Conservation (phyloP, 305 asterid species). For the Solanum aculeatissimum region DNA sequence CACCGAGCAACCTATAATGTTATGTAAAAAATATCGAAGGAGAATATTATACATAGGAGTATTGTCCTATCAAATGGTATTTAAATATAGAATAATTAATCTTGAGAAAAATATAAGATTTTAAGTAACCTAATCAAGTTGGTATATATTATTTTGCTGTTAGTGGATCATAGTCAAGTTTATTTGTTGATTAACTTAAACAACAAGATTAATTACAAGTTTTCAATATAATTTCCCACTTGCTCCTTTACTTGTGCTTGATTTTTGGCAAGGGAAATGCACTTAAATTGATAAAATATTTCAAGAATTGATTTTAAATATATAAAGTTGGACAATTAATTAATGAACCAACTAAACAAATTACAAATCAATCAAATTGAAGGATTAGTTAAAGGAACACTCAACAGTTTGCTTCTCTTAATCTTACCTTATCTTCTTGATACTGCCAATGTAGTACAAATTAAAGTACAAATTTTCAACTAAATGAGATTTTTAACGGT, state of each 20-base stretch:
- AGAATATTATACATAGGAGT: background rate
- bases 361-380: background rate
- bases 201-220: background rate
- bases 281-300: background rate
- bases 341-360: background rate
- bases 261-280: background rate
- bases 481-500: too few species aligned
- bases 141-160: background rate
- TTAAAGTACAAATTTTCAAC: background rate
- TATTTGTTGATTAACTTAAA: conserved; percentile 6
- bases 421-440: background rate
- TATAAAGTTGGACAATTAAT: background rate
- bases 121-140: background rate
- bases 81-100: background rate
- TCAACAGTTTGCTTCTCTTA: background rate
- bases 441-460: background rate
- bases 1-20: background rate
- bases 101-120: background rate
- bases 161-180: conserved; percentile 5
- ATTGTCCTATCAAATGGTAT: background rate
- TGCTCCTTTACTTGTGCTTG: conserved; percentile 2
- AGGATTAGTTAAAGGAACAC: background rate
- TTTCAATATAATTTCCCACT: background rate
- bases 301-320: background rate
- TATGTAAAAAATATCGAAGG: background rate